Percentiles rank a stretch among this genome's conserved stretches.
Conservation (phyloP, 2,329 filamentous ascomycete species). For the Monosporascus sp. region DNA sequence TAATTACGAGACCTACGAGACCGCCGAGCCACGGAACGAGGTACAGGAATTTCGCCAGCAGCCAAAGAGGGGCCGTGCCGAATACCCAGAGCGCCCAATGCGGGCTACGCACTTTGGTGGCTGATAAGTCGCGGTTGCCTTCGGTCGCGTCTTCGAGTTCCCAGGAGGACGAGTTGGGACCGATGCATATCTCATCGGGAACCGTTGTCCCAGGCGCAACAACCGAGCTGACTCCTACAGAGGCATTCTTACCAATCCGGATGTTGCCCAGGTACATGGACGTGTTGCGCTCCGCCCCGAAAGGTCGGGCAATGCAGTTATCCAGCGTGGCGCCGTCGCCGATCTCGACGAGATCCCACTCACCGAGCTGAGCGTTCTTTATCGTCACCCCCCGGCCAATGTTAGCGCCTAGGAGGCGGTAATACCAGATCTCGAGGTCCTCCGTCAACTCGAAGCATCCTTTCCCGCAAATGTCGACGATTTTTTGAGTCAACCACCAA, state of each 20-base stretch:
- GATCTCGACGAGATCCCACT: conserved; percentile 53
- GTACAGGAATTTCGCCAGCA: conserved; percentile 35
- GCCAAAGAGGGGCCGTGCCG: conserved; percentile 35
- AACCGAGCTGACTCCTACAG: conserved; percentile 42
- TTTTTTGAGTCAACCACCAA: conserved; percentile 55
- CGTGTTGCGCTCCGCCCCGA: conserved; percentile 51
- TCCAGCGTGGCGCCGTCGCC: conserved; percentile 43
- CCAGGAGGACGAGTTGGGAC: conserved; percentile 53
- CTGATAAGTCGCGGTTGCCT: conserved; percentile 38
- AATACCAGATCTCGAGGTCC: conserved; percentile 37
- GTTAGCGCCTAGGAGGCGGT: conserved; percentile 45
- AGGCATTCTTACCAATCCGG: conserved; percentile 40
- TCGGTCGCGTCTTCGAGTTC: conserved; percentile 43
- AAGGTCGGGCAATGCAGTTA: conserved; percentile 43
- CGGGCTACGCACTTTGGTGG: conserved; percentile 31
- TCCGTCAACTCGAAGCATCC: conserved; percentile 39
- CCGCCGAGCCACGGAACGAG: conserved; percentile 40
- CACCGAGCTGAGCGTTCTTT: conserved; percentile 39
- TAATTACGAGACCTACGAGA: conserved; percentile 38
- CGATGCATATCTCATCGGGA: conserved; percentile 45
- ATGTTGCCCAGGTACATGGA: conserved; percentile 52
- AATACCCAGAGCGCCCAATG: conserved; percentile 40
- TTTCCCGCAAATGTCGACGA: conserved; percentile 40
- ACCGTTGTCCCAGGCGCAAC: conserved; percentile 44
- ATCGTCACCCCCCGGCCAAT: conserved; percentile 48